phyloP scores from a whole-genome alignment of 169 alveolate genomes.

The Eimeria praecox region DNA sequence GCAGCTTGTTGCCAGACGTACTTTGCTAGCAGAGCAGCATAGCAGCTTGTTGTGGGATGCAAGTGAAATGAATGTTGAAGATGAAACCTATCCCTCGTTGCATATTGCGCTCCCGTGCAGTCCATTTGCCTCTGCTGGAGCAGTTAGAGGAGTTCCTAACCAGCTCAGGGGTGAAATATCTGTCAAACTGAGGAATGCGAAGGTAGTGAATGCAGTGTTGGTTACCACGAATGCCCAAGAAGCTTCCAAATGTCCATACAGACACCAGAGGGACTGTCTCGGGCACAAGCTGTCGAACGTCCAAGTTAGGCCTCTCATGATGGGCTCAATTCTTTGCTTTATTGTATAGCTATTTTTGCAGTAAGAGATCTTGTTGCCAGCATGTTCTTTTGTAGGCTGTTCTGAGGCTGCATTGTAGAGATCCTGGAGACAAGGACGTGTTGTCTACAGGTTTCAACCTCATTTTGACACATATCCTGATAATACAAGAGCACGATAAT shows the following conservation, averaged over 20 bases:
- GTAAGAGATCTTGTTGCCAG: neutral
- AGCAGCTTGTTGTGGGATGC: neutral
- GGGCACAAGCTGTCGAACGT: neutral
- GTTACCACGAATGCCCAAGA: neutral
- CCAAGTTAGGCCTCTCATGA: neutral
- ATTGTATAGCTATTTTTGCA: neutral
- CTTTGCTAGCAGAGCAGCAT: too few species aligned
- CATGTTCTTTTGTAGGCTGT: neutral
- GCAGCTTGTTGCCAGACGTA: too few species aligned
- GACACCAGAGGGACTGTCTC: neutral
- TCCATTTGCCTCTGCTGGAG: neutral
- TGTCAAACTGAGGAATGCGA: neutral
- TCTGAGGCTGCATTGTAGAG: constrained; percentile 6
- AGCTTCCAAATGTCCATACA: neutral
- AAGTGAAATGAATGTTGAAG: too few species aligned
- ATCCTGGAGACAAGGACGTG: neutral
- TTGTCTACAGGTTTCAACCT: neutral
- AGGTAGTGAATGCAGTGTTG: neutral
- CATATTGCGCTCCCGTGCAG: neutral
- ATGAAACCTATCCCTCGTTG: neutral
- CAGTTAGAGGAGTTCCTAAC: neutral
- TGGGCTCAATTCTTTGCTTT: neutral
- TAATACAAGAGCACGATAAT: neutral
- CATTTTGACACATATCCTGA: neutral
- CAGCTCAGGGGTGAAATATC: constrained; percentile 23